Evolutionary conservation across 371 early-diverging fungal genomes (phyloP).

Genomic region (Amoeboradix gromovi): DNA sequence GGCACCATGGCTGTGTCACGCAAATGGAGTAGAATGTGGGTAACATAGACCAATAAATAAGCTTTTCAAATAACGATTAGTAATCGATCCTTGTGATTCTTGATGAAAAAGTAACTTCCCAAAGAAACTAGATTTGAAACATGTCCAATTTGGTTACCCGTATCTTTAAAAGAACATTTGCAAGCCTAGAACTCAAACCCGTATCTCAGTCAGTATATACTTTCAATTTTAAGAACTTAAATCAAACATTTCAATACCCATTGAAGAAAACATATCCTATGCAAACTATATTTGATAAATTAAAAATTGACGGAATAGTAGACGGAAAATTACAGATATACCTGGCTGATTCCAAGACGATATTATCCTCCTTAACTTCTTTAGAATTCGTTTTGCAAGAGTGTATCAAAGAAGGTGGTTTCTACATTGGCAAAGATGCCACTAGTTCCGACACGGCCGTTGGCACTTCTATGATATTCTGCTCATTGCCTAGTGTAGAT

Average conservation of each 20-base stretch:
- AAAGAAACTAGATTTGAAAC: too few relatives aligned
- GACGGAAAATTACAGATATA: neutral
- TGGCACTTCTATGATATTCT: neutral
- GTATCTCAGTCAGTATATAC: neutral
- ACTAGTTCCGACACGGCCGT: neutral
- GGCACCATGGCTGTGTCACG: constrained; percentile 12
- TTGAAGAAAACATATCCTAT: neutral
- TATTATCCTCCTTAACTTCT: neutral
- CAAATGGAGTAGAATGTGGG: neutral
- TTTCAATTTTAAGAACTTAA: neutral
- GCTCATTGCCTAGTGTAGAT: neutral
- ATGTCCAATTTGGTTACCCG: too few relatives aligned
- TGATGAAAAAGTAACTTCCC: too few relatives aligned
- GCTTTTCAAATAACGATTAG: too few relatives aligned
- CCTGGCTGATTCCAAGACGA: neutral
- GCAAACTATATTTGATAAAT: neutral
- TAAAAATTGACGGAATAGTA: neutral
- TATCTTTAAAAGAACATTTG: neutral
- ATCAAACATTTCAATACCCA: neutral
- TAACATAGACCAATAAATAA: too few relatives aligned
- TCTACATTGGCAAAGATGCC: neutral
- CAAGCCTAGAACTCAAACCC: neutral
- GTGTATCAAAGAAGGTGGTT: neutral
- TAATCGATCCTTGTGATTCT: too few relatives aligned
- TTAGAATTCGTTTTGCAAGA: neutral